These are phyloP conservation scores for Trametes hirsuta DNA, from an alignment of 1,284 basidiomycete species.

Conservation along the genomic window DNA sequence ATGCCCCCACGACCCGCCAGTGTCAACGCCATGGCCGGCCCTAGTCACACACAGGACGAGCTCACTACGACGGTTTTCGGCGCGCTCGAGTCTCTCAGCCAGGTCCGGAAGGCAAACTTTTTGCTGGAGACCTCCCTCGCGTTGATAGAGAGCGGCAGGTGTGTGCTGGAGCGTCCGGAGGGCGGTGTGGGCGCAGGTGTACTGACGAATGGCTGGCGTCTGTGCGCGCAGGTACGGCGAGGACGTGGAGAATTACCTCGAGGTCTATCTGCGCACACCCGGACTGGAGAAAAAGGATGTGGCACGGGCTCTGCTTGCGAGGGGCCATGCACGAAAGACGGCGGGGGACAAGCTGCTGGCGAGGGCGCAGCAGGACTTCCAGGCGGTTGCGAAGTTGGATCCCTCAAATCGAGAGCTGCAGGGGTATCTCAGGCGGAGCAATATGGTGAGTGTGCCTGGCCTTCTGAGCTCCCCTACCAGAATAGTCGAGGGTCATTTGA, in stretches of 20 bases:
- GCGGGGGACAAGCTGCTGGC: conserved; percentile 56
- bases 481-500: background rate
- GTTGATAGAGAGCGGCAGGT: conserved; percentile 54
- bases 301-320: conserved; percentile 55
- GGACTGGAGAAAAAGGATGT: conserved; percentile 53
- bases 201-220: background rate
- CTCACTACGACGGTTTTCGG: conserved; percentile 60
- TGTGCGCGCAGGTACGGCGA: conserved; percentile 52
- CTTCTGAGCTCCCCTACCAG: background rate
- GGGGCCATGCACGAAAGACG: conserved; percentile 58
- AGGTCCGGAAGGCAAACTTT: conserved; percentile 55
- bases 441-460: conserved; percentile 21
- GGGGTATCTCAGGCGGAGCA: conserved; percentile 45
- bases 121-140: conserved; percentile 60
- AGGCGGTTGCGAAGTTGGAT: conserved; percentile 58
- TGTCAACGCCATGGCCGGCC: conserved; percentile 16
- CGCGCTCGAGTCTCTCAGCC: conserved; percentile 53
- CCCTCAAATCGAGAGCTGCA: conserved; percentile 59
- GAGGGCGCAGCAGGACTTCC: conserved; percentile 64
- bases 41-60: conserved; percentile 45
- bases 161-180: conserved; percentile 19
- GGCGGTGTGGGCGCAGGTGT: background rate
- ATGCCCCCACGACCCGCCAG: conserved; percentile 24
- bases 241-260: conserved; percentile 64
- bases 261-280: conserved; percentile 65